phyloP scores from a whole-genome alignment of 176 grass and related monocot species.

The bread wheat (Triticum aestivum) region DNA sequence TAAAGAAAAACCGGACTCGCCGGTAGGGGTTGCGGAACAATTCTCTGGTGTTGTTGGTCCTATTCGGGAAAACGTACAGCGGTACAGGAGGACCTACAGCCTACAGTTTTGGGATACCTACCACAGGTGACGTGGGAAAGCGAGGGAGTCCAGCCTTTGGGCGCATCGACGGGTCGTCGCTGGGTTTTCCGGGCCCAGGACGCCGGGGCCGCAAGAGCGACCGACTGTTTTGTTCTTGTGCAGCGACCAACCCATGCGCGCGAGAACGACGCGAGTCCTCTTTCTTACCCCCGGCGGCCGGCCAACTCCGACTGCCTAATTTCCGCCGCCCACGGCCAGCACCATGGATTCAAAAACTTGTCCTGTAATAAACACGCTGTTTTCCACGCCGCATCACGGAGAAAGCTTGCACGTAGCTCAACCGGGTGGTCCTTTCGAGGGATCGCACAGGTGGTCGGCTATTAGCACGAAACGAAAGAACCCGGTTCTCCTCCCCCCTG shows the following conservation, averaged over 20 bases:
- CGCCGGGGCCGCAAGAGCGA: not conserved
- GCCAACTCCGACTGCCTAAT: not conserved
- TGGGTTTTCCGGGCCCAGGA: not conserved
- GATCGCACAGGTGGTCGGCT: not conserved
- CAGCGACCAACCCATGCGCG: not conserved
- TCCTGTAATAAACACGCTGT: not conserved
- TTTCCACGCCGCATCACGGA: not conserved
- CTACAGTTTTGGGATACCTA: no score
- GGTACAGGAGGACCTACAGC: no score
- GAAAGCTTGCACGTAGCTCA: not conserved
- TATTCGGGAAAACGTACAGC: no score
- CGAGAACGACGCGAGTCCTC: not conserved
- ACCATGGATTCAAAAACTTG: not conserved
- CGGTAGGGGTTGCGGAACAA: no score
- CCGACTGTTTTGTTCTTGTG: not conserved
- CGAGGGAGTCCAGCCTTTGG: not conserved
- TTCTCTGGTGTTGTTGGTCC: no score
- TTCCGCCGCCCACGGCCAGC: not conserved
- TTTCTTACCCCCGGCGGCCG: not conserved
- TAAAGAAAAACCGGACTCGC: no score
- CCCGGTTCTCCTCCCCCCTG: not conserved
- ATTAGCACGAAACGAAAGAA: not conserved
- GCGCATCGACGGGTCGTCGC: not conserved
- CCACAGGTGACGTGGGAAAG: not conserved
- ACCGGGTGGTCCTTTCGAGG: not conserved